A percentile compares a stretch with the other conserved stretches of the same genome.
Evolutionary conservation across 2,329 filamentous ascomycete species (phyloP).

Genomic region (Chrysoporthe puriensis): DNA sequence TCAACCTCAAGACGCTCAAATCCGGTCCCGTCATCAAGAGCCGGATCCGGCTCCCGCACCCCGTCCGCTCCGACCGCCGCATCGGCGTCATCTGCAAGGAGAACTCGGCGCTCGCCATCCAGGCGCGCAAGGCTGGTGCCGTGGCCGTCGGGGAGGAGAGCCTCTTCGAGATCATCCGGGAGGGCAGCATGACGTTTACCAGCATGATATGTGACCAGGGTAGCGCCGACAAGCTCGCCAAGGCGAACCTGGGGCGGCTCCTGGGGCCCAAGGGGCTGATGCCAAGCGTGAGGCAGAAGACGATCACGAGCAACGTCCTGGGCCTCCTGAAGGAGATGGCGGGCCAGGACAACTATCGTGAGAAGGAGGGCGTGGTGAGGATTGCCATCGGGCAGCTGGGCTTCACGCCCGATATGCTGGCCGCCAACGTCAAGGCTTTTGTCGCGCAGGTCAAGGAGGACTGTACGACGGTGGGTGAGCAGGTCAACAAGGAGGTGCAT

Average conservation of each 20-base stretch:
- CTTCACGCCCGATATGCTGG: conserved; percentile 85
- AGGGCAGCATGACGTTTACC: conserved; percentile 84
- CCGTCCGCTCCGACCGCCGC: conserved; percentile 83
- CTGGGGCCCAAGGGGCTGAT: conserved; percentile 90
- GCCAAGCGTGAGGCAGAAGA: conserved; percentile 87
- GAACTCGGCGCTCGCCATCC: conserved; percentile 71
- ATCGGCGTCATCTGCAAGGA: conserved; percentile 93
- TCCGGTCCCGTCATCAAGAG: conserved; percentile 87
- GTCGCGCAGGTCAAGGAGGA: conserved; percentile 79
- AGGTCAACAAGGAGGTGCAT: conserved; percentile 71
- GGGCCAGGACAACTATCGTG: conserved; percentile 84
- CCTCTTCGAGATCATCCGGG: conserved; percentile 76
- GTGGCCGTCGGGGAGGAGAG: conserved; percentile 82
- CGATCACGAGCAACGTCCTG: conserved; percentile 80
- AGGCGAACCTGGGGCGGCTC: conserved; percentile 76
- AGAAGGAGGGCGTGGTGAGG: conserved; percentile 80
- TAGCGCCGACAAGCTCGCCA: conserved; percentile 77
- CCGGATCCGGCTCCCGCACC: conserved; percentile 84
- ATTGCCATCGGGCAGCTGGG: conserved; percentile 90
- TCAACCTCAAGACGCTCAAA: conserved; percentile 82
- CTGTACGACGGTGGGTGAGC: conserved; percentile 66
- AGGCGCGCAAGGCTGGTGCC: conserved; percentile 79
- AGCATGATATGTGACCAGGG: conserved; percentile 83
- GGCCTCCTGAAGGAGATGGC: conserved; percentile 79
- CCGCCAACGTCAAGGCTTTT: conserved; percentile 80